A percentile compares a stretch with the other conserved stretches of the same genome.
These are phyloP conservation scores for Ceratobasidium sp. DNA, from an alignment of 1,284 basidiomycete genomes.

Conservation along the genomic window DNA sequence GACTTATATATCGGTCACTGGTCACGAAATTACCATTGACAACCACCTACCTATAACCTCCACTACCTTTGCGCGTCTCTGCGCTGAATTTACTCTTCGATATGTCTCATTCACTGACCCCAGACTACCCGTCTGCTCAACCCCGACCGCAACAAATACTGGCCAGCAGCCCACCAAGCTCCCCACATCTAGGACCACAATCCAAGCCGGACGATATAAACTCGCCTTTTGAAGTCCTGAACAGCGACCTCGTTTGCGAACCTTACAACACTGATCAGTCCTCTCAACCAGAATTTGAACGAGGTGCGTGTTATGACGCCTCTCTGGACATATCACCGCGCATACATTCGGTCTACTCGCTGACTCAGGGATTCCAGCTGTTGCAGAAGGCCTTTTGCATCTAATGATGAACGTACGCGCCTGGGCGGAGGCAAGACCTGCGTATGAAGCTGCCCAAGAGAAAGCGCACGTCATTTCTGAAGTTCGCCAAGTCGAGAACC, in stretches of 20 bases:
- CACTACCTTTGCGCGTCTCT: not conserved
- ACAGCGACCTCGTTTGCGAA: slow-evolving; percentile 33
- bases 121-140: slow-evolving; percentile 24
- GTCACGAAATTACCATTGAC: slow-evolving; percentile 5
- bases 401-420: slow-evolving; percentile 48
- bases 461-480: slow-evolving; percentile 40
- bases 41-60: not conserved
- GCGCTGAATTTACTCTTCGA: slow-evolving; percentile 4
- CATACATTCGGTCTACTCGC: slow-evolving; percentile 23
- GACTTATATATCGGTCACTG: slow-evolving; percentile 13
- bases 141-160: slow-evolving; percentile 33
- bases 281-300: slow-evolving; percentile 39
- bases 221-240: slow-evolving; percentile 41
- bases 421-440: slow-evolving; percentile 48
- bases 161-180: slow-evolving; percentile 20
- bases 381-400: slow-evolving; percentile 47
- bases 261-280: slow-evolving; percentile 45
- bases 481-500: slow-evolving; percentile 41
- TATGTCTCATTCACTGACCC: slow-evolving; percentile 32
- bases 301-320: slow-evolving; percentile 32
- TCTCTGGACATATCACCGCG: not conserved
- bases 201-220: slow-evolving; percentile 33
- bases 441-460: slow-evolving; percentile 44
- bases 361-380: slow-evolving; percentile 20
- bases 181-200: not conserved